Evolutionary conservation across 805 yeast species (phyloP).

Genomic region (Wickerhamiella shivajii): DNA sequence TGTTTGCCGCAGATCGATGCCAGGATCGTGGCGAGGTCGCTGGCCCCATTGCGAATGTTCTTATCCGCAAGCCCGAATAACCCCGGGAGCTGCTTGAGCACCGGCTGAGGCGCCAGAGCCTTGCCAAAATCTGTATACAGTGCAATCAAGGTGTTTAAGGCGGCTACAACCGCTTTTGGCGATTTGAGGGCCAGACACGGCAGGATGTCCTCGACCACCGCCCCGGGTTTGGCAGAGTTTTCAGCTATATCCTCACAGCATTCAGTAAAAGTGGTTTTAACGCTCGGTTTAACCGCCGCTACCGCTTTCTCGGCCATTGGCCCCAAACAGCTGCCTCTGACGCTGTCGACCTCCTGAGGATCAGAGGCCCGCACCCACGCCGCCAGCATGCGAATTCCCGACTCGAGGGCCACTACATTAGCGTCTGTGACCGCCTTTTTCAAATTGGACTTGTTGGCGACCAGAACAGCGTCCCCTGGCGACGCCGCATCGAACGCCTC

Average conservation of each 20-base stretch:
- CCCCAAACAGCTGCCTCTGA: constrained; percentile 18
- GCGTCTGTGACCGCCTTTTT: constrained; percentile 53
- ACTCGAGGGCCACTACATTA: constrained; percentile 86
- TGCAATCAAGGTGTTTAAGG: constrained; percentile 40
- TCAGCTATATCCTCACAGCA: constrained; percentile 52
- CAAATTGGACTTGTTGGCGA: constrained; percentile 34
- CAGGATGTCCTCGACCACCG: constrained; percentile 44
- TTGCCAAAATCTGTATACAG: constrained; percentile 48
- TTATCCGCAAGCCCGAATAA: constrained; percentile 76
- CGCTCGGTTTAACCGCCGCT: constrained; percentile 57
- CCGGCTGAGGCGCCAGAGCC: constrained; percentile 41
- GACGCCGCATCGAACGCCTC: constrained; percentile 39
- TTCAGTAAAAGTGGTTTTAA: constrained; percentile 51
- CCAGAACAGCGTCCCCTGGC: constrained; percentile 43
- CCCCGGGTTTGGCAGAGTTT: constrained; percentile 40
- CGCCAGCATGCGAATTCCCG: constrained; percentile 46
- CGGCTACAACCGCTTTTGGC: constrained; percentile 68
- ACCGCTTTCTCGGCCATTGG: constrained; percentile 69
- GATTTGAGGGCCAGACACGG: constrained; percentile 45
- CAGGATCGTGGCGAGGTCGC: constrained; percentile 49
- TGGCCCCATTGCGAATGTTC: constrained; percentile 69
- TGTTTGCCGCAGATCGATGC: constrained; percentile 61
- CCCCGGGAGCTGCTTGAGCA: constrained; percentile 45
- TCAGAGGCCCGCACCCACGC: constrained; percentile 47
- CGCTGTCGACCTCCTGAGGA: constrained; percentile 26